These are phyloP conservation scores for Cercospora sesami DNA, from an alignment of 2,329 filamentous ascomycete genomes.

Conservation along the genomic window DNA sequence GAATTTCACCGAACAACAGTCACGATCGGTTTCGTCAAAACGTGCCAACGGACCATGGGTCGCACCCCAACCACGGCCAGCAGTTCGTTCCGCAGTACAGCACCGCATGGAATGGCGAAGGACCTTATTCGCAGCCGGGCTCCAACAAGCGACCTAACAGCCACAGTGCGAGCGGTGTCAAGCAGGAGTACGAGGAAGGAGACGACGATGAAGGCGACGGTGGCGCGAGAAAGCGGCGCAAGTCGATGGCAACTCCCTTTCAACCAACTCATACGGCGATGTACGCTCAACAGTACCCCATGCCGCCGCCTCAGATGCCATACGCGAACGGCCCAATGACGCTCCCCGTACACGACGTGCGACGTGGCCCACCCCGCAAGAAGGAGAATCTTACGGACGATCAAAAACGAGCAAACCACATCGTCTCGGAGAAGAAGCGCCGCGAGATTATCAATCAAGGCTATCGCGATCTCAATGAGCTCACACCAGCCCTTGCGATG, in stretches of 20 bases:
- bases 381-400: constrained; percentile 53
- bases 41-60: background rate
- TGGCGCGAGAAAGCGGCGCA: constrained; percentile 5
- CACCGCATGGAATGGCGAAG: constrained; percentile 2
- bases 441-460: constrained; percentile 76
- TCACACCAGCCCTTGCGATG: constrained; percentile 76
- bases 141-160: constrained; percentile 8
- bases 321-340: constrained; percentile 7
- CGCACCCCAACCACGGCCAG: background rate
- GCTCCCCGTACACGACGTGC: constrained; percentile 9
- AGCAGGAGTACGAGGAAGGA: constrained; percentile 9
- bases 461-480: constrained; percentile 75
- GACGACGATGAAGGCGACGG: constrained; percentile 10
- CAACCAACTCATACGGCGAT: constrained; percentile 1
- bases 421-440: constrained; percentile 66
- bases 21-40: background rate
- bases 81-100: constrained; percentile 7
- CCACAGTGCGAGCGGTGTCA: constrained; percentile 6
- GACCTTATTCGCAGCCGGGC: background rate
- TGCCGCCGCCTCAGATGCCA: constrained; percentile 6
- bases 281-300: constrained; percentile 2
- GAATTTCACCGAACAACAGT: background rate
- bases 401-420: constrained; percentile 74
- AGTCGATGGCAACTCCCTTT: constrained; percentile 6
- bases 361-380: constrained; percentile 10